phyloP scores from a whole-genome alignment of 2,329 filamentous ascomycete genomes.

The Neofusicoccum umdonicola region DNA sequence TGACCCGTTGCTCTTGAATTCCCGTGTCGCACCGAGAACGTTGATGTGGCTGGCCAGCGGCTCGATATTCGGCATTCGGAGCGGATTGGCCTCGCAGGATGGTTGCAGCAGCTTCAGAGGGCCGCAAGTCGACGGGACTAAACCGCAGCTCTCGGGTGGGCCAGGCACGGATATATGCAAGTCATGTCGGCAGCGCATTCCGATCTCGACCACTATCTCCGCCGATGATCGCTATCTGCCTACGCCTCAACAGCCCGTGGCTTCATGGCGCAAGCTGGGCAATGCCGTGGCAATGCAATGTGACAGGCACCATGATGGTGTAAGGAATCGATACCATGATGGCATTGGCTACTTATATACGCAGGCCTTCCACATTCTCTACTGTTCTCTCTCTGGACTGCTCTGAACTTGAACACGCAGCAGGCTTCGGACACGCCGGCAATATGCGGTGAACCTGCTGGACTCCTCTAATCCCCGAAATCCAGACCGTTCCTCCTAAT shows the following conservation, averaged over 20 bases:
- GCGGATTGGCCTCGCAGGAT: too few relatives aligned
- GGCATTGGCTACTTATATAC: conserved; percentile 1
- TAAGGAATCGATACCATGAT: not conserved
- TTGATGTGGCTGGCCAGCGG: too few relatives aligned
- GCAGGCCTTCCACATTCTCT: too few relatives aligned
- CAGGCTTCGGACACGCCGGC: too few relatives aligned
- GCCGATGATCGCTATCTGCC: not conserved
- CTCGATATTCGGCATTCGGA: too few relatives aligned
- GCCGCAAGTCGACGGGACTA: too few relatives aligned
- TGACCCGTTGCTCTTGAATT: not conserved
- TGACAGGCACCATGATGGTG: not conserved
- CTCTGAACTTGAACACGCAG: too few relatives aligned
- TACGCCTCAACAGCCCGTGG: not conserved
- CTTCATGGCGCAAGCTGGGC: not conserved
- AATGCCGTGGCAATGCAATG: not conserved
- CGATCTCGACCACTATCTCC: not conserved
- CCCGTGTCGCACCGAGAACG: not conserved
- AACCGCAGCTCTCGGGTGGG: not conserved
- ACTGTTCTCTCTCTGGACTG: not conserved
- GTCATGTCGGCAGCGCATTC: not conserved
- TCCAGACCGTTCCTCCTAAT: too few relatives aligned
- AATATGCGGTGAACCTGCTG: too few relatives aligned
- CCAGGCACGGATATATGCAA: not conserved
- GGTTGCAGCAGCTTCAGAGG: too few relatives aligned
- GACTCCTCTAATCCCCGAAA: too few relatives aligned